Evolutionary conservation across 805 yeast species (phyloP), one percentile per base, ranked within the genome.

Genomic region (Pichia gijzeniarum): DNA sequence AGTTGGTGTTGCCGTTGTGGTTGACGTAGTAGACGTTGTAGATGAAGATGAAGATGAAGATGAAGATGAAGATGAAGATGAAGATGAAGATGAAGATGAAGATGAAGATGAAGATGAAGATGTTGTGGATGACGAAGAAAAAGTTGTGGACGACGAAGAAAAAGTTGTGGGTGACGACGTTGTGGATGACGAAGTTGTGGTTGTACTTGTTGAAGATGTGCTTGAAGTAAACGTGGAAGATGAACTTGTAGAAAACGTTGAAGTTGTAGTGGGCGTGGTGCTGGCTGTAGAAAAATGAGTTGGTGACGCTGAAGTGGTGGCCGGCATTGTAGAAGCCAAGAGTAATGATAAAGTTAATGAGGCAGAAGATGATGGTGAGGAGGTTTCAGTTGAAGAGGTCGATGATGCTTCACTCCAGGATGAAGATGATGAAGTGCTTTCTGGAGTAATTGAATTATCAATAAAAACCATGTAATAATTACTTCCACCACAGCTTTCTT

Each of bases 401-500:
- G 54, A 43, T 12, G 47, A 10, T 3, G 58, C 40, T 14, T 13
- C 35, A 12, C 33, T 25, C 16, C 50, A 44, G 21, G 44, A 28
- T 37, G 64, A 65, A 32, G 46, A 25, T 18, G 41, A 22, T 3
- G 44, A 31, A 6, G 8, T 6, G 4, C 38, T 33, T 3, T 33
- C 5, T 30, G 49, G 35, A 20, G 42, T 48, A 13, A 40, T 48
- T 2, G 45, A 46, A 25, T 40, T 47, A 36, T 65, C 71, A 14
- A 67, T 60, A 48, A 69, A 78, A 10, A 81, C 78, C 35, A 74
- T 64, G 53, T 71, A 72, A 50, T 71, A 75, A 18, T 16, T 19
- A 44, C 68, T 71, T 18, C 72, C 64, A 52, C 89, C 89, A 63
- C 95, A 87, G n/a, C 54, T 68, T 45, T 82, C 82, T 7, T 54